Percentiles rank a stretch among this genome's conserved stretches.
Conservation (phyloP, 2,329 filamentous ascomycete species). For the Colletotrichum sp. region DNA sequence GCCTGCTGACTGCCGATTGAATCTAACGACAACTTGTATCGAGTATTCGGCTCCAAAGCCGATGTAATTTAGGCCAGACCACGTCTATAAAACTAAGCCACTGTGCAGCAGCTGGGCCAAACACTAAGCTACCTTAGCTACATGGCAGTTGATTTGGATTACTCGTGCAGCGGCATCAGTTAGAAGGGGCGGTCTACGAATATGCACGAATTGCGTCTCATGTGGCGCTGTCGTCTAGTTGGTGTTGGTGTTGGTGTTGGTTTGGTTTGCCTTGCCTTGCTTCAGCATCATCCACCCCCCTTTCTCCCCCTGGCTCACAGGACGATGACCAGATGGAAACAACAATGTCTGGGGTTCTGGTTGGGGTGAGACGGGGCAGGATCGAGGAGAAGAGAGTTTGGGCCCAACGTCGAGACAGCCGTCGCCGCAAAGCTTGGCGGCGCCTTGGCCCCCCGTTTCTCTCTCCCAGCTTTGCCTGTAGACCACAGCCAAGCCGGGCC, state of each 20-base stretch:
- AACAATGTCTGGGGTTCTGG: not conserved
- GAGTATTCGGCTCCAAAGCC: not conserved
- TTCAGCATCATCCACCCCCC: not conserved
- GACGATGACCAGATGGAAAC: not conserved
- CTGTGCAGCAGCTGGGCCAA: not conserved
- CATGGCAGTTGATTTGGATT: not conserved
- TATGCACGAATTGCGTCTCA: not conserved
- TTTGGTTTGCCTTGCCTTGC: not conserved
- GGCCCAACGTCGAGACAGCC: constrained; percentile 19
- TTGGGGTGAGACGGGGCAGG: not conserved
- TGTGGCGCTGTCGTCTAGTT: not conserved
- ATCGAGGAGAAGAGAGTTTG: not conserved
- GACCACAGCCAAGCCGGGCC: not conserved
- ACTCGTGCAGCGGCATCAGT: not conserved
- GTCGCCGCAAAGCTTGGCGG: constrained; percentile 20
- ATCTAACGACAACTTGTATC: not conserved
- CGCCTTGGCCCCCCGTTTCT: not conserved
- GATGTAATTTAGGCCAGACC: not conserved
- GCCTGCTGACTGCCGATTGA: not conserved
- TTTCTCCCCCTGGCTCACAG: not conserved
- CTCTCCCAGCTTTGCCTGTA: not conserved
- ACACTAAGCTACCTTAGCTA: not conserved
- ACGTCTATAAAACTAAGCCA: not conserved
- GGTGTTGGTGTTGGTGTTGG: not conserved
- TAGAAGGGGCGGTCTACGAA: not conserved